Conservation (phyloP, 208 protist species). For the Herpetomonas samuelpessoai region DNA sequence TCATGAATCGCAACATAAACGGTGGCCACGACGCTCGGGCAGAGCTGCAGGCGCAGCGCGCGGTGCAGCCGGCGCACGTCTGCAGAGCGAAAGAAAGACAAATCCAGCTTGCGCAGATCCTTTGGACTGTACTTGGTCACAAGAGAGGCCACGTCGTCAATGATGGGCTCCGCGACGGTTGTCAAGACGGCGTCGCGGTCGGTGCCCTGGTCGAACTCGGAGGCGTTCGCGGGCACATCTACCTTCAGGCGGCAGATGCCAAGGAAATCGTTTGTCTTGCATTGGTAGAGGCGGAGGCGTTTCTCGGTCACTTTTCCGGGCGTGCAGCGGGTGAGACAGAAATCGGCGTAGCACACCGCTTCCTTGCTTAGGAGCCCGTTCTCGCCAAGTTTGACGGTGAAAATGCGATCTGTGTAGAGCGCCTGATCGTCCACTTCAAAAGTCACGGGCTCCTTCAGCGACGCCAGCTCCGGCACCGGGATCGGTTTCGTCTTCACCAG, state of each 20-base stretch:
- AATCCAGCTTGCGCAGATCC: slow-evolving; percentile 50
- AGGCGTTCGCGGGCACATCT: slow-evolving; percentile 23
- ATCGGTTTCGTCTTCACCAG: slow-evolving; percentile 33
- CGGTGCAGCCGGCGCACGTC: slow-evolving; percentile 47
- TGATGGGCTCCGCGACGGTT: slow-evolving; percentile 28
- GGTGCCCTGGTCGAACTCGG: background rate
- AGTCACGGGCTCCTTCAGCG: slow-evolving; percentile 15
- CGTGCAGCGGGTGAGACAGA: slow-evolving; percentile 44
- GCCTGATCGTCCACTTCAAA: slow-evolving; percentile 13
- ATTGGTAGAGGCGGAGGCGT: slow-evolving; percentile 55
- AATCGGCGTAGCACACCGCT: slow-evolving; percentile 59
- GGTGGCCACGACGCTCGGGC: slow-evolving; percentile 56
- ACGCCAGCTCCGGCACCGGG: slow-evolving; percentile 18
- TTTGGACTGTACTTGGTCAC: slow-evolving; percentile 61
- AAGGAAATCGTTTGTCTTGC: slow-evolving; percentile 39
- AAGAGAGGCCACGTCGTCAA: slow-evolving; percentile 74
- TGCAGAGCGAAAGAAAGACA: slow-evolving; percentile 33
- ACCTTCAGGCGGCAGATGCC: slow-evolving; percentile 53
- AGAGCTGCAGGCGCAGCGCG: slow-evolving; percentile 54
- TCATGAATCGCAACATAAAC: slow-evolving; percentile 54
- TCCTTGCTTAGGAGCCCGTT: slow-evolving; percentile 19
- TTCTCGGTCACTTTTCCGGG: slow-evolving; percentile 27
- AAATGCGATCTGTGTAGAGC: slow-evolving; percentile 16
- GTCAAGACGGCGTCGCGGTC: background rate
- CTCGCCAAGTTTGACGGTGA: slow-evolving; percentile 58